Percentiles rank a stretch among this genome's conserved stretches.
phyloP scores from a whole-genome alignment of 306 rosid genomes.

The Vigna trinervia region DNA sequence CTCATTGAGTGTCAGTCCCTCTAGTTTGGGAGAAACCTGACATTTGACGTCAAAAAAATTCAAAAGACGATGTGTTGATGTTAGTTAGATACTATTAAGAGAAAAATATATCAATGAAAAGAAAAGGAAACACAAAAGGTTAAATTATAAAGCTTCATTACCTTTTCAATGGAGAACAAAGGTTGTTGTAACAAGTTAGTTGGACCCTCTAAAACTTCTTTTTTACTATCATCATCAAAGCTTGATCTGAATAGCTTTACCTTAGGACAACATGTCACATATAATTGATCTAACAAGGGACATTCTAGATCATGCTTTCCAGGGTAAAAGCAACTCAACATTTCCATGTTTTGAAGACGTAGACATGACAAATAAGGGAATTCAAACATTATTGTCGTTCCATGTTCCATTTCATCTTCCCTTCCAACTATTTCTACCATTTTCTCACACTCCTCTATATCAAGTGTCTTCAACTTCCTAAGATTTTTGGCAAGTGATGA shows the following conservation, averaged over 20 bases:
- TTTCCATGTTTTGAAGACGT: rapidly evolving
- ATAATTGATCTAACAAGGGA: neutral
- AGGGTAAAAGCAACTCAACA: neutral
- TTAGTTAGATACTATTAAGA: no score
- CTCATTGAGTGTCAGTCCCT: neutral
- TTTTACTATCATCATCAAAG: no score
- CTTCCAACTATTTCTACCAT: conserved; percentile 28
- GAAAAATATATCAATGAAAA: neutral
- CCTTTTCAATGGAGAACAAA: neutral
- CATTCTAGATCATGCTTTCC: conserved; percentile 16
- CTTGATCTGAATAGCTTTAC: neutral
- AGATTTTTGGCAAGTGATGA: neutral
- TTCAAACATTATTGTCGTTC: neutral
- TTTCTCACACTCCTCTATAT: neutral
- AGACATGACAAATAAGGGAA: neutral
- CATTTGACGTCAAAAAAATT: neutral
- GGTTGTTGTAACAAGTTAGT: neutral
- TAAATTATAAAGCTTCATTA: neutral
- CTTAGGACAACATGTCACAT: neutral
- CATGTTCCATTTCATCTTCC: neutral
- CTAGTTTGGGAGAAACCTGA: neutral
- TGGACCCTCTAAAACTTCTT: no score
- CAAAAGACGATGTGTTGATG: no score
- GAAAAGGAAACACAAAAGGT: neutral
- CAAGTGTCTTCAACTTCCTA: neutral